A percentile compares a stretch with the other conserved stretches of the same genome.
Evolutionary conservation across 345 rosid genomes (phyloP).

Genomic region (Odontarrhena argentea): DNA sequence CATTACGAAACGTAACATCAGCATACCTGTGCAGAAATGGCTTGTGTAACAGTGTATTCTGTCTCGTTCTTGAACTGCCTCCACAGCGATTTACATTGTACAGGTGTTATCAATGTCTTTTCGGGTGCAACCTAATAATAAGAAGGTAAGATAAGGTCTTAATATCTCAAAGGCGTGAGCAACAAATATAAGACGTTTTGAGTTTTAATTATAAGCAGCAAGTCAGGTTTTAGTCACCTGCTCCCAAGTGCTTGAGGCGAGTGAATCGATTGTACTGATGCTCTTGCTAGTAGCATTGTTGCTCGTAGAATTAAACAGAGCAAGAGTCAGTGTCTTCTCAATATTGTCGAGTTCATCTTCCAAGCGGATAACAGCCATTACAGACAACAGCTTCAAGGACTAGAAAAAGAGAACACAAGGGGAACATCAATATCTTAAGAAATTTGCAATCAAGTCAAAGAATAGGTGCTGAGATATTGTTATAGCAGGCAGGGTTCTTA

Average conservation of each 20-base stretch:
- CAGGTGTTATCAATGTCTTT: conserved; percentile 92
- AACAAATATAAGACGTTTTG: background rate
- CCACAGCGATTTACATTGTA: conserved; percentile 96
- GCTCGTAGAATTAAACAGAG: conserved; percentile 58
- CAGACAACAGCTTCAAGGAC: conserved; percentile 91
- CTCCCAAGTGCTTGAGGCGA: conserved; percentile 96
- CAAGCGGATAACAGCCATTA: conserved; percentile 81
- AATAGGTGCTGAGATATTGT: conserved; percentile 18
- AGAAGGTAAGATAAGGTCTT: conserved; percentile 13
- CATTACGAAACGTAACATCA: background rate
- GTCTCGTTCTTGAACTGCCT: conserved; percentile 96
- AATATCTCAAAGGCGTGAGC: conserved; percentile 10
- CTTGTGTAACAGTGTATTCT: conserved; percentile 90
- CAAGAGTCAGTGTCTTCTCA: conserved; percentile 59
- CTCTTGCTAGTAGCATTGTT: conserved; percentile 55
- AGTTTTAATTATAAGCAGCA: background rate
- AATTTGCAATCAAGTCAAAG: background rate
- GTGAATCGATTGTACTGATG: conserved; percentile 62
- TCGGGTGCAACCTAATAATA: conserved; percentile 64
- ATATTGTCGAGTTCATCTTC: conserved; percentile 74
- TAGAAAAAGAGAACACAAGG: conserved; percentile 37
- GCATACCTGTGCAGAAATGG: conserved; percentile 95
- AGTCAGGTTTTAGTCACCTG: conserved; percentile 54
- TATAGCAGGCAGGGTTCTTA: conserved; percentile 44
- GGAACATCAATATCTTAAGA: conserved; percentile 21